phyloP scores from a whole-genome alignment of 2,329 filamentous ascomycete genomes.

The Plenodomus lindquistii region DNA sequence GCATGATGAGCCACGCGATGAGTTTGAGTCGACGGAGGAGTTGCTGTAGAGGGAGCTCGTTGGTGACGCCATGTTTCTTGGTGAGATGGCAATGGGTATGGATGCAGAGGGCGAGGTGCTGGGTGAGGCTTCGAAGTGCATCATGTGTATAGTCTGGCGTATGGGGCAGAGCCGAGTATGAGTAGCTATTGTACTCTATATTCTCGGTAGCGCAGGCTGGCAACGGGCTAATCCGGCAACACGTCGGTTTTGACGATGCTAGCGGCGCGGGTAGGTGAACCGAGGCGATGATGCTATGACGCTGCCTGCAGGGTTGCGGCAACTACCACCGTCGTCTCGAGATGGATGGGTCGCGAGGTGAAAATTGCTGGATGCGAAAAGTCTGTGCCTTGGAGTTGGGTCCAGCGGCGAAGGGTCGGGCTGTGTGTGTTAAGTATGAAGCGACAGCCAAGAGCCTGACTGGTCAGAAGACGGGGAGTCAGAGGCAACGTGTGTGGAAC shows the following conservation, averaged over 20 bases:
- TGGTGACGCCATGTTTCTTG: conserved; percentile 41
- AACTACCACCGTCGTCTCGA: conserved; percentile 19
- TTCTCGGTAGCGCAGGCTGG: too few species aligned
- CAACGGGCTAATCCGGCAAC: conserved; percentile 28
- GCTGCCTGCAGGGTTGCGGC: conserved; percentile 23
- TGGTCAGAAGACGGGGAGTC: too few species aligned
- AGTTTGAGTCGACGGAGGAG: conserved; percentile 33
- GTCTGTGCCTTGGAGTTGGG: too few species aligned
- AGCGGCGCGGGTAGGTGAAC: conserved; percentile 31
- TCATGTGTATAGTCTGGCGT: conserved; percentile 23
- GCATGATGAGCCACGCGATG: conserved; percentile 41
- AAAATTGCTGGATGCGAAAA: too few species aligned
- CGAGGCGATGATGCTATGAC: conserved; percentile 38
- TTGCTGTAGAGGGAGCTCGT: conserved; percentile 43
- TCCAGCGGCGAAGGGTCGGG: too few species aligned
- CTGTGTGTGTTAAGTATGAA: too few species aligned
- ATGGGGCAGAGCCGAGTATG: conserved; percentile 28
- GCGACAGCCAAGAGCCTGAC: too few species aligned
- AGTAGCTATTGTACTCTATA: conserved; percentile 29
- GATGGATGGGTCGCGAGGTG: too few species aligned
- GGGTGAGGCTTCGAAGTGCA: conserved; percentile 45
- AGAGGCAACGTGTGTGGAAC: too few species aligned
- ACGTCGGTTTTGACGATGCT: conserved; percentile 8
- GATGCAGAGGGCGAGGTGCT: conserved; percentile 45
- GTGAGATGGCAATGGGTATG: conserved; percentile 42